Percentiles rank a stretch among this genome's conserved stretches.
These are phyloP conservation scores for Solanum acaule DNA, from an alignment of 257 asterid species.

Conservation along the genomic window DNA sequence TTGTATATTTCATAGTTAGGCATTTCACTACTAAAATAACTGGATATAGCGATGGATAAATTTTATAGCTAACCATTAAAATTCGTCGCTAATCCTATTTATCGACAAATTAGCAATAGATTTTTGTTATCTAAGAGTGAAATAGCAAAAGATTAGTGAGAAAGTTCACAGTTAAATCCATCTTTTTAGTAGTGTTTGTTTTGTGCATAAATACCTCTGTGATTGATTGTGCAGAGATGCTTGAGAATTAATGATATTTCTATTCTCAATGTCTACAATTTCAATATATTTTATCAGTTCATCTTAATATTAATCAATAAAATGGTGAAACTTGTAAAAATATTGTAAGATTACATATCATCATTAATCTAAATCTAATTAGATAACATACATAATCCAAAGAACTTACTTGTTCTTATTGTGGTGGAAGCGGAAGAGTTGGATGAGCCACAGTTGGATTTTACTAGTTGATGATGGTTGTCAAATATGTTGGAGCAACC, in stretches of 20 bases:
- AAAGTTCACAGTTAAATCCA: not conserved
- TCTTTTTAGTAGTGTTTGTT: not conserved
- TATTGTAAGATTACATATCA: not conserved
- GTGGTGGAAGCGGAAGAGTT: not conserved
- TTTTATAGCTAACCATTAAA: not conserved
- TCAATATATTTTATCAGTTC: not conserved
- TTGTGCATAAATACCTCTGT: not conserved
- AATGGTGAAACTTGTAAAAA: not conserved
- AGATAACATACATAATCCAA: not conserved
- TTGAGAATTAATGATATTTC: not conserved
- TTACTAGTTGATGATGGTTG: not conserved
- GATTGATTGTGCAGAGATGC: not conserved
- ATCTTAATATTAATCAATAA: too few species aligned
- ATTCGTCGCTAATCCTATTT: not conserved
- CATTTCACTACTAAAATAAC: not conserved
- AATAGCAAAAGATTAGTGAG: not conserved
- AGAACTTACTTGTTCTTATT: not conserved
- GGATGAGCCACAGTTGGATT: not conserved
- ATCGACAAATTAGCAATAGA: not conserved
- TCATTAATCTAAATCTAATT: not conserved
- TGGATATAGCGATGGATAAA: not conserved
- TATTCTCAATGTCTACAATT: too few species aligned
- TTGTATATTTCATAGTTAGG: not conserved
- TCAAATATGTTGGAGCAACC: not conserved
- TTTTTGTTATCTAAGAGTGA: not conserved